Evolutionary conservation across 495 filamentous ascomycete genomes (phyloP).

Genomic region (Aspergillus baeticus): DNA sequence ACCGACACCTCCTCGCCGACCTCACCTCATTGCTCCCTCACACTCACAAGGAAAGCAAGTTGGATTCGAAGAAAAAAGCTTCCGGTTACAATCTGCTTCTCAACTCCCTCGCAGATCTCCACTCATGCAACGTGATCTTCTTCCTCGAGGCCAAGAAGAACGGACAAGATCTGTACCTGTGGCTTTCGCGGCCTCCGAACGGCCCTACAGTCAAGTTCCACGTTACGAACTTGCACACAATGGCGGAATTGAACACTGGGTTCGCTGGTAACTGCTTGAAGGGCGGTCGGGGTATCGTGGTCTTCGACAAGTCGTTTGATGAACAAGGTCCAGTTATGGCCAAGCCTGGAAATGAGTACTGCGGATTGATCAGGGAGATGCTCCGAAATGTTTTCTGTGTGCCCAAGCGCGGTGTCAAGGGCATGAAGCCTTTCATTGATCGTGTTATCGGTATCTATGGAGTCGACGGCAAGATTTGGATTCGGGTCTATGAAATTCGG

Average conservation of each 20-base stretch:
- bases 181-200: conserved; percentile 92
- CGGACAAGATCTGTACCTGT: conserved; percentile 88
- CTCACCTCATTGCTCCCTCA: conserved; percentile 87
- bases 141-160: conserved; percentile 94
- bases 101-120: conserved; percentile 94
- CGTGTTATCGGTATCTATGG: conserved; percentile 91
- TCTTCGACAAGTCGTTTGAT: conserved; percentile 87
- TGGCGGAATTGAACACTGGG: conserved; percentile 79
- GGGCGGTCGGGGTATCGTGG: conserved; percentile 90
- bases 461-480: conserved; percentile 95
- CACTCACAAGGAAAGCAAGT: conserved; percentile 88
- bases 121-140: conserved; percentile 97
- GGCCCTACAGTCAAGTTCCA: conserved; percentile 84
- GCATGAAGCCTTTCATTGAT: conserved; percentile 93
- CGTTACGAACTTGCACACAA: conserved; percentile 74
- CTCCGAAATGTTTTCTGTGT: conserved; percentile 92
- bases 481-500: conserved; percentile 88
- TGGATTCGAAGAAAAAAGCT: conserved; percentile 88
- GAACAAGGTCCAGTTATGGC: conserved; percentile 52
- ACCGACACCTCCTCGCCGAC: conserved; percentile 91
- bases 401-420: conserved; percentile 73
- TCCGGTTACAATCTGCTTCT: conserved; percentile 73
- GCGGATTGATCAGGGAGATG: conserved; percentile 60
- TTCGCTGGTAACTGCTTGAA: conserved; percentile 97
- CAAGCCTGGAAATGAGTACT: conserved; percentile 42